phyloP scores from a whole-genome alignment of 2,329 filamentous ascomycete species.

The Arachnomyces sp. region DNA sequence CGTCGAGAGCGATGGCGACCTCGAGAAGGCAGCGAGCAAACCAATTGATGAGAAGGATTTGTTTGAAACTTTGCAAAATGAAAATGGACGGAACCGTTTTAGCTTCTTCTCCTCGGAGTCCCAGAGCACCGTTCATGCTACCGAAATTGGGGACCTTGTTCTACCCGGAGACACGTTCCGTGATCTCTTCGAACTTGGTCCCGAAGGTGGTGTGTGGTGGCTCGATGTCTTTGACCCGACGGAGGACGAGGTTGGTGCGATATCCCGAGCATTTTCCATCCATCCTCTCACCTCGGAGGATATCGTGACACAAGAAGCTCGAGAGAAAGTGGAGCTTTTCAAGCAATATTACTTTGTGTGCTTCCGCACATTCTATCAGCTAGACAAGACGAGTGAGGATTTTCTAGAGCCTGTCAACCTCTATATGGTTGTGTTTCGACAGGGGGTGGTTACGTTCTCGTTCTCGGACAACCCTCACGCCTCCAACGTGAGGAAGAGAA shows the following conservation, averaged over 20 bases:
- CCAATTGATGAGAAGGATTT: slow-evolving; percentile 26
- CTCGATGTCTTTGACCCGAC: slow-evolving; percentile 86
- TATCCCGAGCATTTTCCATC: slow-evolving; percentile 91
- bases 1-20: slow-evolving; percentile 15
- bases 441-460: slow-evolving; percentile 90
- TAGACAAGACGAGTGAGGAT: slow-evolving; percentile 67
- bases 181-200: slow-evolving; percentile 68
- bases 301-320: slow-evolving; percentile 87
- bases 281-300: slow-evolving; percentile 95
- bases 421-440: slow-evolving; percentile 92
- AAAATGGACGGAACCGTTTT: slow-evolving; percentile 66
- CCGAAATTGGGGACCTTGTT: slow-evolving; percentile 78
- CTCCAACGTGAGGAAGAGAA: slow-evolving; percentile 80
- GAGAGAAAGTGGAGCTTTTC: slow-evolving; percentile 97
- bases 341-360: slow-evolving; percentile 97
- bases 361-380: slow-evolving; percentile 85
- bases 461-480: slow-evolving; percentile 83
- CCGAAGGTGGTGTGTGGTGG: slow-evolving; percentile 90
- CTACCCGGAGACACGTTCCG: slow-evolving; percentile 84
- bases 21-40: slow-evolving; percentile 28
- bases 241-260: slow-evolving; percentile 75
- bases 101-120: slow-evolving; percentile 95
- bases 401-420: slow-evolving; percentile 94
- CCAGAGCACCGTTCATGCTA: slow-evolving; percentile 85
- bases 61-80: slow-evolving; percentile 31